These are phyloP conservation scores for Solanum lignicaule DNA, from an alignment of 257 asterid species.

Conservation along the genomic window DNA sequence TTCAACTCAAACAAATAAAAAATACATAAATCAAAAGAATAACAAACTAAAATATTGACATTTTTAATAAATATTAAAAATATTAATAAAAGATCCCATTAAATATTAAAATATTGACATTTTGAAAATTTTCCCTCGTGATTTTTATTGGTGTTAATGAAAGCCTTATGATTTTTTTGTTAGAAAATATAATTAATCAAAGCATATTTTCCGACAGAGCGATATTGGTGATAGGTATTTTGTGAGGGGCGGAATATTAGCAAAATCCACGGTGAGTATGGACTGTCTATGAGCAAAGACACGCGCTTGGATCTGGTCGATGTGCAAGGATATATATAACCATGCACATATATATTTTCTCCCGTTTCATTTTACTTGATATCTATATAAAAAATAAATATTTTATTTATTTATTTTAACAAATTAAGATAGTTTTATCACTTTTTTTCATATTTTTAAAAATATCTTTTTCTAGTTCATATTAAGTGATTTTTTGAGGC, in stretches of 20 bases:
- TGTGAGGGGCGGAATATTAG: neutral
- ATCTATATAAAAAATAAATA: too few species aligned
- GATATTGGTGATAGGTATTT: neutral
- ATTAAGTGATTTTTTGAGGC: neutral
- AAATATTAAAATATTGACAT: too few species aligned
- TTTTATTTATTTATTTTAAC: too few species aligned
- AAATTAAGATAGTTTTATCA: too few species aligned
- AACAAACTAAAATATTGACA: too few species aligned
- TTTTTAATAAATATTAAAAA: too few species aligned
- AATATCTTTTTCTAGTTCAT: too few species aligned
- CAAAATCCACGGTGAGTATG: neutral
- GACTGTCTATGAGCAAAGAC: neutral
- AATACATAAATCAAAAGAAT: too few species aligned
- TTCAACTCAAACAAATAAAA: too few species aligned
- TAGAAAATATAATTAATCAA: too few species aligned
- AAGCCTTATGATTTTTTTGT: neutral
- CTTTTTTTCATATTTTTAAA: too few species aligned
- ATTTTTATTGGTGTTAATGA: neutral
- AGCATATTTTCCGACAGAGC: neutral
- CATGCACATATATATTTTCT: neutral
- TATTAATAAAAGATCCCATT: too few species aligned
- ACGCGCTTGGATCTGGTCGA: neutral
- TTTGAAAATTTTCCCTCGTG: fast-evolving
- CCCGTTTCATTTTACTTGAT: neutral
- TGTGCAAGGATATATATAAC: neutral